Evolutionary conservation across 2,329 filamentous ascomycete genomes (phyloP).

Genomic region (Diplodia sapinea): DNA sequence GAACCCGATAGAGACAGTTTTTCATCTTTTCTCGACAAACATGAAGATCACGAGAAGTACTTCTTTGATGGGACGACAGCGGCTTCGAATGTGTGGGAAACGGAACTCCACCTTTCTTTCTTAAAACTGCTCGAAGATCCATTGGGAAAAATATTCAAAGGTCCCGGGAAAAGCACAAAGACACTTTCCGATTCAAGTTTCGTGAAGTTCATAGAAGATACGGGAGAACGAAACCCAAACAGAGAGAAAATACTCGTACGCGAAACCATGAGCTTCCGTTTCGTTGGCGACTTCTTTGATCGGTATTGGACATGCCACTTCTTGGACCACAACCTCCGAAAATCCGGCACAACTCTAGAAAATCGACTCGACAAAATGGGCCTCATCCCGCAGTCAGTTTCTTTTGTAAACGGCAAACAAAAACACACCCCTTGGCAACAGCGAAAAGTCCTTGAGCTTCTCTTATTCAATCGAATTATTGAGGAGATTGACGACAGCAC

Average conservation of each 20-base stretch:
- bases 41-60: slow-evolving; percentile 34
- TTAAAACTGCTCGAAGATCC: not conserved
- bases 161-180: no score
- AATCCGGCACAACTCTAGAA: no score
- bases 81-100: slow-evolving; percentile 40
- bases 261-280: slow-evolving; percentile 37
- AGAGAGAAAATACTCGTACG: not conserved
- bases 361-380: no score
- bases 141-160: no score
- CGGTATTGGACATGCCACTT: slow-evolving; percentile 44
- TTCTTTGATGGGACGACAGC: slow-evolving; percentile 39
- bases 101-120: slow-evolving; percentile 40
- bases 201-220: no score
- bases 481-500: slow-evolving; percentile 17
- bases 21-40: slow-evolving; percentile 37
- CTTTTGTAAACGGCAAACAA: not conserved
- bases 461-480: slow-evolving; percentile 37
- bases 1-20: not conserved
- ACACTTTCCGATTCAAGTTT: not conserved
- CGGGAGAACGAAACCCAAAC: no score
- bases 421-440: slow-evolving; percentile 36
- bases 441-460: slow-evolving; percentile 41
- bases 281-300: slow-evolving; percentile 44
- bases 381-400: not conserved
- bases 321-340: slow-evolving; percentile 18